Evolutionary conservation across 2,329 filamentous ascomycete species (phyloP).

Genomic region (Salinomyces thailandicus): DNA sequence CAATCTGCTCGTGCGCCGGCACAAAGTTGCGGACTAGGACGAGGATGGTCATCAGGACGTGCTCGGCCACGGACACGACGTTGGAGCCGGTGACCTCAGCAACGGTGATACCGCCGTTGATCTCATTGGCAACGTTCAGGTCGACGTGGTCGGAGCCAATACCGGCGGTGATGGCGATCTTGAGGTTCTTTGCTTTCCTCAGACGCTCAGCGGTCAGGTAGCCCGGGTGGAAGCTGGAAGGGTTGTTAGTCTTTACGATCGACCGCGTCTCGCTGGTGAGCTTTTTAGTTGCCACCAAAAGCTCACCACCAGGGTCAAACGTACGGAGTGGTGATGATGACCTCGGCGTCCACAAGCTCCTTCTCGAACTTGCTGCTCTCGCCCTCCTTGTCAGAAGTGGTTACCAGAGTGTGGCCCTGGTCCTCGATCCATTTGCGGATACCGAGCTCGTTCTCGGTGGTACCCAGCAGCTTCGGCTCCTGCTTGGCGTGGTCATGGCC

Average conservation of each 20-base stretch:
- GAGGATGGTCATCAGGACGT: slow-evolving; percentile 98
- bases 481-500: slow-evolving; percentile 77
- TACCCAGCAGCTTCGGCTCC: slow-evolving; percentile 81
- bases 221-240: slow-evolving; percentile 79
- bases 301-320: slow-evolving; percentile 15
- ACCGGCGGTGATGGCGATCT: slow-evolving; percentile 92
- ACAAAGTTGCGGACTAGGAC: slow-evolving; percentile 95
- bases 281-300: background rate
- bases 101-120: slow-evolving; percentile 94
- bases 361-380: slow-evolving; percentile 88
- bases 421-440: slow-evolving; percentile 96
- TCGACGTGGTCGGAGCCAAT: slow-evolving; percentile 98
- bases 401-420: slow-evolving; percentile 90
- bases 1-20: slow-evolving; percentile 89
- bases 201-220: slow-evolving; percentile 96
- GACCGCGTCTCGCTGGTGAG: background rate
- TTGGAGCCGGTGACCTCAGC: slow-evolving; percentile 97
- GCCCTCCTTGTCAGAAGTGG: slow-evolving; percentile 95
- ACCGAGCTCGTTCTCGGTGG: slow-evolving; percentile 96
- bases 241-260: slow-evolving; percentile 1
- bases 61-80: slow-evolving; percentile 96
- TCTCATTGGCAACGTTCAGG: slow-evolving; percentile 92
- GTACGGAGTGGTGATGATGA: slow-evolving; percentile 98
- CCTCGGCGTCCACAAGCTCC: slow-evolving; percentile 90
- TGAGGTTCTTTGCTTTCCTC: slow-evolving; percentile 96